Evolutionary conservation across 495 filamentous ascomycete genomes (phyloP), one percentile per base, ranked within the genome.

Genomic region (Penicillium simplicissimum): DNA sequence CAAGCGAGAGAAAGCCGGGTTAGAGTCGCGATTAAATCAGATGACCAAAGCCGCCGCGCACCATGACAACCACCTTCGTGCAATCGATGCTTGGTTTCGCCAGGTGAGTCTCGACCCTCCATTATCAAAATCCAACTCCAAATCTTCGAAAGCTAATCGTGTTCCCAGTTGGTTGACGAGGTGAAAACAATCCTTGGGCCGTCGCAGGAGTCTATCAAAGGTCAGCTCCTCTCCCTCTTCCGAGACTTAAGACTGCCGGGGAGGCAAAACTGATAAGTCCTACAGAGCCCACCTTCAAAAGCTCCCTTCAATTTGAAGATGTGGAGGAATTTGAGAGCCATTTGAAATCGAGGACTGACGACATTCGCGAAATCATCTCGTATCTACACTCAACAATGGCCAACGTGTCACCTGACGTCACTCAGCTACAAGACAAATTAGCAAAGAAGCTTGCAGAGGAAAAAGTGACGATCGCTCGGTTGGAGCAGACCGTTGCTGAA

Each of bases 1-100:
- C 72, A 97, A 96, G 75, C 85, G 96, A 51, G 92, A 97, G 69
- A 91, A 90, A 72, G 80, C 80, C 35, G 87, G 85, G 17, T 74
- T 96, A 49, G 94, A 97, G 74, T 73, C 81, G 40, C 89, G 88
- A 65, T 75, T 95, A 53, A 87, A 84, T 63, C 89, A 94, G 55
- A 79, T 92, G 59, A 82, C 88, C 45, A 93, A 95, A 72, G 82
- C 84, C 58, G 83, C 90, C 15, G 73, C 81, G 45, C 86, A 90
- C 73, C 92, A 98, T 77, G 90, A 97, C 76, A 92, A 97, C 62
- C 95, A 97, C 66, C 80, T 98, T 38, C 88, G 93, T 65, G 82
- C 91, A 52, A 86, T 97, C 62, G 92, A 98, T 76, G 82, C 86
- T 52, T 98, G 95, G 94, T 93, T 94, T 76, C 82, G 85, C 61